Evolutionary conservation across 2,329 filamentous ascomycete genomes (phyloP).

Genomic region (Aphanocladium album): DNA sequence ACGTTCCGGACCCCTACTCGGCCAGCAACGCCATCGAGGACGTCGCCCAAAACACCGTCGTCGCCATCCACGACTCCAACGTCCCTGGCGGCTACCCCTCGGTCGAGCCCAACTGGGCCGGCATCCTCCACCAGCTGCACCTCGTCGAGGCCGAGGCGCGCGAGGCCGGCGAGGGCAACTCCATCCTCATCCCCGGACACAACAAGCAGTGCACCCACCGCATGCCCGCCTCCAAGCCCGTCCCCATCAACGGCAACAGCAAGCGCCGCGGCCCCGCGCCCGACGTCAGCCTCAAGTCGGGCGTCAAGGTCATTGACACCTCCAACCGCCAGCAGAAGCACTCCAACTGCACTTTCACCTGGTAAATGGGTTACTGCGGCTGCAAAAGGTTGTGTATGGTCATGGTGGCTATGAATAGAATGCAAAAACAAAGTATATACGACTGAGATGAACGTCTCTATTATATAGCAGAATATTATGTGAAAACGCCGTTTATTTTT

Average conservation of each 20-base stretch:
- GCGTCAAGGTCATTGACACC: constrained; percentile 7
- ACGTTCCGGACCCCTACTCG: constrained; percentile 11
- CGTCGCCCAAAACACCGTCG: constrained; percentile 10
- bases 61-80: constrained; percentile 8
- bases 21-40: constrained; percentile 7
- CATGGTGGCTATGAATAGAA: not conserved
- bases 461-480: not conserved
- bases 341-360: not conserved
- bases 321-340: constrained; percentile 1
- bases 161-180: constrained; percentile 10
- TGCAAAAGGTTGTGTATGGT: not conserved
- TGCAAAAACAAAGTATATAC: not conserved
- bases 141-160: constrained; percentile 8
- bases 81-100: constrained; percentile 2
- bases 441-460: not conserved
- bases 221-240: not conserved
- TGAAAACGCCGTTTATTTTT: not conserved
- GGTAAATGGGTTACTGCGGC: not conserved
- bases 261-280: not conserved
- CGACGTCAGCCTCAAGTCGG: constrained; percentile 8
- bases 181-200: constrained; percentile 3
- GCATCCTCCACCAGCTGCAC: constrained; percentile 8
- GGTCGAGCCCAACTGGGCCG: constrained; percentile 6
- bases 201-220: constrained; percentile 9
- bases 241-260: not conserved